Percentiles rank a stretch among this genome's conserved stretches.
These are phyloP conservation scores for Fusarium phyllophilum DNA, from an alignment of 2,329 filamentous ascomycete species.

Conservation along the genomic window DNA sequence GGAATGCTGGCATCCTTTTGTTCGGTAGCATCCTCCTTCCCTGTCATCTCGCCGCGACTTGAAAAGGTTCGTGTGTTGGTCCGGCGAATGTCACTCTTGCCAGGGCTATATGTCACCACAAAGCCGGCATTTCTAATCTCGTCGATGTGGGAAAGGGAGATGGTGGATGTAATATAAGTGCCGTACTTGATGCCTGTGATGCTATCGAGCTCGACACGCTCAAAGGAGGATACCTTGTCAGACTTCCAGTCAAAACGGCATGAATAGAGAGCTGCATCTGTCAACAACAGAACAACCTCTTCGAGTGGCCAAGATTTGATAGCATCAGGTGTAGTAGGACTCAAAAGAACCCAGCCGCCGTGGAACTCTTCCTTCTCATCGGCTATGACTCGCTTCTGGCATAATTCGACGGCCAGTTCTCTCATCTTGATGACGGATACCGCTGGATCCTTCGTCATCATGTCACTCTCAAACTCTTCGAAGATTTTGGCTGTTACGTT, in stretches of 20 bases:
- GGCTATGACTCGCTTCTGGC: slow-evolving; percentile 84
- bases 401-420: slow-evolving; percentile 89
- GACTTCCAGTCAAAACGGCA: slow-evolving; percentile 95
- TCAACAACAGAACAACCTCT: slow-evolving; percentile 88
- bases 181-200: slow-evolving; percentile 80
- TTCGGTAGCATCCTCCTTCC: slow-evolving; percentile 36
- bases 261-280: slow-evolving; percentile 84
- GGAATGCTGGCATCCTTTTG: slow-evolving; percentile 42
- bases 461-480: slow-evolving; percentile 91
- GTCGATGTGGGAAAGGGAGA: slow-evolving; percentile 81
- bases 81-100: slow-evolving; percentile 75
- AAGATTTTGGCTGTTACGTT: slow-evolving; percentile 88
- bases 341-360: slow-evolving; percentile 88
- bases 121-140: slow-evolving; percentile 85
- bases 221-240: slow-evolving; percentile 93
- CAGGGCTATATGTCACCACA: slow-evolving; percentile 79
- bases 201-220: slow-evolving; percentile 81
- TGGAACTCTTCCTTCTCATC: slow-evolving; percentile 87
- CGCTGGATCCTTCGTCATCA: slow-evolving; percentile 92
- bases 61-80: slow-evolving; percentile 88
- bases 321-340: slow-evolving; percentile 76
- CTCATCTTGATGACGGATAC: slow-evolving; percentile 86
- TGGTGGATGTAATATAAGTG: slow-evolving; percentile 89
- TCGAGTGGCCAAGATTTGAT: slow-evolving; percentile 80
- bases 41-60: slow-evolving; percentile 53